Base-by-base conservation (phyloP, 108 stramenopile species). In the Licmophora abbreviata region DNA sequence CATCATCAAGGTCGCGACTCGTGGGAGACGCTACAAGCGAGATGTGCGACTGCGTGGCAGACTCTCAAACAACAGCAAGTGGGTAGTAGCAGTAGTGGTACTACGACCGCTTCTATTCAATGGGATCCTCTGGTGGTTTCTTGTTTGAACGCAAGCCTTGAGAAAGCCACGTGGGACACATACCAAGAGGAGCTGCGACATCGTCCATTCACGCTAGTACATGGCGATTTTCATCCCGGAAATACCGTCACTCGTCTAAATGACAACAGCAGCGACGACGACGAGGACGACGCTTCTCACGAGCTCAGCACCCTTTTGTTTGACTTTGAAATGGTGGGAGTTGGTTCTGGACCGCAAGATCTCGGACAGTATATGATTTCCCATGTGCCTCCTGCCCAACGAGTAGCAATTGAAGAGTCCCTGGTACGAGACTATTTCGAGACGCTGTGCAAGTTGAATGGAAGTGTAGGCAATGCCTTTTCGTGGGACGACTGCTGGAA, bases 181-280 rank as follows among this genome's bases (percentile, higher is more conserved):
- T 63, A 74, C 17, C 12, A 30, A n/a, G 14, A 59, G 43, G 48
- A n/a, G 72, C 36, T 34, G 68, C 11, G 44, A 74, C 33, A 29
- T 8, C 30, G 25, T 21, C 1, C 1, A 41, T 18, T 17, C 20
- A 59, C 60, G 1, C 29, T 79, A 51, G 77, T 79, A 8, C 77
- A 79, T 56, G 72, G 72, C 10, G 77, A 79, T 55, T 79, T 71
- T 52, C 70, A 69, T 59, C 77, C 77, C 7, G 77, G 77, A 43
- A 79, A 79, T 59, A 34, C 72, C 21, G 36, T 77, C 11, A 26
- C 32, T 1, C 15, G 5, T 12, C 21, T 22, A 4, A 10, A 51
- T 28, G 48, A 10, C 46, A 35, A 14, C 5, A 40, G 17, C 10
- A 56, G 37, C 33, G 1, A 58, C 27, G 14, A 36, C 32, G 2